Conservation (phyloP, 495 filamentous ascomycete species). For the Podospora sp. region DNA sequence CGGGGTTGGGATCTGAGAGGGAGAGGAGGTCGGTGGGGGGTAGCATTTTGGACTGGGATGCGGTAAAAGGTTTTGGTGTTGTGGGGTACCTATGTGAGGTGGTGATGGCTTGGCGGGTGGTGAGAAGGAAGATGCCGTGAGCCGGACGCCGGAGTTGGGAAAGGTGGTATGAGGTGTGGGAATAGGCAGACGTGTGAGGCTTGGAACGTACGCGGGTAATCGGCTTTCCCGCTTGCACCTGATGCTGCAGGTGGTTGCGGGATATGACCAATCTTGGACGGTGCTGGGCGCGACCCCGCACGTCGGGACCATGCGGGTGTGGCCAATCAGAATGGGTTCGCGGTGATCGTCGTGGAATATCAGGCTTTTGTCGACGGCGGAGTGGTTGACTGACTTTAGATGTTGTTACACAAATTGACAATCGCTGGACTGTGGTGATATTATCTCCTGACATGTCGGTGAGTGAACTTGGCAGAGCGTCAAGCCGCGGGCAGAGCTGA, state of each 20-base stretch:
- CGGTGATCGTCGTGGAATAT: no score
- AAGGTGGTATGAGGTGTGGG: neutral
- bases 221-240: neutral
- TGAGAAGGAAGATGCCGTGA: neutral
- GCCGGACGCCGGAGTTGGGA: neutral
- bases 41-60: neutral
- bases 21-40: neutral
- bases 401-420: neutral
- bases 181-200: neutral
- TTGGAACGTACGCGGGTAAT: neutral
- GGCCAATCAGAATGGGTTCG: no score
- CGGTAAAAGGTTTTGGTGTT: neutral
- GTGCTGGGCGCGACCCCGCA: no score
- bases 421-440: neutral
- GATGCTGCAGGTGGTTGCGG: no score
- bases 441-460: neutral
- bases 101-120: neutral
- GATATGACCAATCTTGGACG: no score
- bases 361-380: no score
- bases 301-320: no score
- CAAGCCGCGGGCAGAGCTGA: neutral
- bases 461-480: neutral
- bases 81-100: no score
- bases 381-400: neutral
- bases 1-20: constrained; percentile 1